Conservation (phyloP, 352 stramenopile genomes). For the Pilasporangium apinafurcum region DNA sequence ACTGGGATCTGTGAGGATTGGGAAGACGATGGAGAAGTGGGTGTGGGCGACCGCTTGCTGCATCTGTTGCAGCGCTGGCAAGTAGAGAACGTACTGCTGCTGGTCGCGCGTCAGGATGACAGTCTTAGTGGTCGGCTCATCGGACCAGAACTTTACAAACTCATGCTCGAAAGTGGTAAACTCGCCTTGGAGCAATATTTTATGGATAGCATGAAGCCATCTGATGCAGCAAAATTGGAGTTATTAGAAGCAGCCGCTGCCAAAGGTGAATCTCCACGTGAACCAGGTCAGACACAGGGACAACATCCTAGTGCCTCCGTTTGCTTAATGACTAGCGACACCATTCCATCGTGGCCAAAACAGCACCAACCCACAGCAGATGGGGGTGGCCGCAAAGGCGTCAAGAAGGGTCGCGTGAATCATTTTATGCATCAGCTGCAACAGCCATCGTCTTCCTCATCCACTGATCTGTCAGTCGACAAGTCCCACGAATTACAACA, state of each 20-base stretch:
- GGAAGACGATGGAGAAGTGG: constrained; percentile 41
- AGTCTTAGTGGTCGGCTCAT: constrained; percentile 60
- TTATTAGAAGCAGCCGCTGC: constrained; percentile 11
- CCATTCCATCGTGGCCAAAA: constrained; percentile 48
- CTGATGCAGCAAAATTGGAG: constrained; percentile 47
- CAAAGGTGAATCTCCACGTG: constrained; percentile 5
- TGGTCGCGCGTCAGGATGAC: constrained; percentile 59
- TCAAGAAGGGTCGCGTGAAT: constrained; percentile 58
- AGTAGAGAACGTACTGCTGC: constrained; percentile 60
- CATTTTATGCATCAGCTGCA: constrained; percentile 40
- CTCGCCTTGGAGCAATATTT: constrained; percentile 72
- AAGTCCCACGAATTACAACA: neutral
- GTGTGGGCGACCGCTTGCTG: constrained; percentile 65
- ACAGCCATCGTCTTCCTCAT: neutral
- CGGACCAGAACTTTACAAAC: constrained; percentile 56
- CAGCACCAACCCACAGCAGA: constrained; percentile 50
- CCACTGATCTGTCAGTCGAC: too few species aligned
- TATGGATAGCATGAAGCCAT: constrained; percentile 30
- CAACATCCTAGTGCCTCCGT: constrained; percentile 22
- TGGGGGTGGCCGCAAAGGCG: constrained; percentile 35
- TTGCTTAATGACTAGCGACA: constrained; percentile 50
- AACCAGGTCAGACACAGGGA: neutral
- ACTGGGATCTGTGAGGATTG: constrained; percentile 38
- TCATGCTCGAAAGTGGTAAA: constrained; percentile 64
- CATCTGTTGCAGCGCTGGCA: constrained; percentile 82